These are phyloP conservation scores for Selaginella moellendorffii DNA, from an alignment of 75 land plant species.

Conservation along the genomic window DNA sequence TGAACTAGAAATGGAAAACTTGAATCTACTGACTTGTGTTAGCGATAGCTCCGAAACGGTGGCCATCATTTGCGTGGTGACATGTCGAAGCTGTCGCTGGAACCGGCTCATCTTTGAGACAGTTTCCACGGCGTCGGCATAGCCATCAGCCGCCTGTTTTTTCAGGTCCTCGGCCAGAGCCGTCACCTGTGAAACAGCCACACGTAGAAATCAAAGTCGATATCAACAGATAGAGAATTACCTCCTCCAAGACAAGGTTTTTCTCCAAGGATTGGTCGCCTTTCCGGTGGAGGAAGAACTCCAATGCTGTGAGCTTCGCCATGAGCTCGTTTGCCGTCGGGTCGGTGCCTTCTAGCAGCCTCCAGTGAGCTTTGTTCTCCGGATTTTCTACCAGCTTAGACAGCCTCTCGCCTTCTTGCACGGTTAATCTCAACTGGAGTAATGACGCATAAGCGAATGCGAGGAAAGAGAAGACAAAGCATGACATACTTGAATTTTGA, in stretches of 20 bases:
- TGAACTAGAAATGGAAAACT: too few species aligned
- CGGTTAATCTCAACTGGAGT: constrained; percentile 12
- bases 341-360: constrained; percentile 18
- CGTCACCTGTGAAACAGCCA: constrained; percentile 16
- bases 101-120: constrained; percentile 9
- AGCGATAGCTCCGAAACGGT: constrained; percentile 29
- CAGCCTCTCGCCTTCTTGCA: constrained; percentile 14
- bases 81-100: constrained; percentile 2
- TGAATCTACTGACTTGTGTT: constrained; percentile 18
- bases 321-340: constrained; percentile 14
- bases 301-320: constrained; percentile 17
- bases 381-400: constrained; percentile 27
- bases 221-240: not conserved
- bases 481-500: constrained; percentile 19
- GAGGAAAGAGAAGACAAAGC: not conserved
- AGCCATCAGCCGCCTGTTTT: constrained; percentile 12
- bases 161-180: constrained; percentile 16
- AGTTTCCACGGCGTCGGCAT: constrained; percentile 1
- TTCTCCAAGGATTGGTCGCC: constrained; percentile 26
- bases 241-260: constrained; percentile 26
- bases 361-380: constrained; percentile 16
- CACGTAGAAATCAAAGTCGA: not conserved
- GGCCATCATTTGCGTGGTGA: constrained; percentile 21
- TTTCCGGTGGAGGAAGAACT: constrained; percentile 12
- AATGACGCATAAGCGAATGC: not conserved